Conservation (phyloP, 129 eudicot species). For the Arctium minus region DNA sequence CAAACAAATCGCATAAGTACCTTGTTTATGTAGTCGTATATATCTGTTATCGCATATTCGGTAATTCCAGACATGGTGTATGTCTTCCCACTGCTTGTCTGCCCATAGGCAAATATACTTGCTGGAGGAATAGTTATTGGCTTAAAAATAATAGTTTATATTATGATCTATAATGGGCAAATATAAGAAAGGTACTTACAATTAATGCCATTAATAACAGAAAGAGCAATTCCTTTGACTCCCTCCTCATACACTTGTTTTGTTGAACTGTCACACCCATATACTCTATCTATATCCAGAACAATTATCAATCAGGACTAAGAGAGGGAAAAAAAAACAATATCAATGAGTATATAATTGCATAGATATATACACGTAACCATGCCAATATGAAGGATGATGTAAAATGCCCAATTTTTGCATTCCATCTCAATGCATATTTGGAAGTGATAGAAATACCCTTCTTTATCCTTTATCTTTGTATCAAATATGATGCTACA, state of each 20-base stretch:
- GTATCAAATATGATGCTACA: too few species aligned
- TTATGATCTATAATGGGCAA: not conserved
- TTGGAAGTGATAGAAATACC: too few species aligned
- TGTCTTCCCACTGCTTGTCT: slow-evolving; percentile 98
- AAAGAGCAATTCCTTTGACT: slow-evolving; percentile 65
- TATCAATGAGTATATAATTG: not conserved
- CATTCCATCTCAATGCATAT: not conserved
- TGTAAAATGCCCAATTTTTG: not conserved
- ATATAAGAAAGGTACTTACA: slow-evolving; percentile 37
- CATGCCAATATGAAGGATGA: not conserved
- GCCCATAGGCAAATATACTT: slow-evolving; percentile 92
- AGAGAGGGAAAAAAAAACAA: not conserved
- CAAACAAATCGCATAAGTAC: slow-evolving; percentile 19
- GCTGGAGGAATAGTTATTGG: slow-evolving; percentile 45
- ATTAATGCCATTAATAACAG: slow-evolving; percentile 77
- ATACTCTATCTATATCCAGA: slow-evolving; percentile 61
- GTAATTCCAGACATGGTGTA: slow-evolving; percentile 92
- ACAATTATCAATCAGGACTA: slow-evolving; percentile 7
- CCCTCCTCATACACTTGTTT: slow-evolving; percentile 71
- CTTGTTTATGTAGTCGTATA: slow-evolving; percentile 58
- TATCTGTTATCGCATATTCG: slow-evolving; percentile 57
- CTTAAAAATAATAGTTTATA: slow-evolving; percentile 1
- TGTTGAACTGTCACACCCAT: slow-evolving; percentile 54
- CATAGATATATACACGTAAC: too few species aligned
- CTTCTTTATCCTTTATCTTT: too few species aligned